Evolutionary conservation across 1,284 basidiomycete species (phyloP).

Genomic region (Trichosporon ovoides): DNA sequence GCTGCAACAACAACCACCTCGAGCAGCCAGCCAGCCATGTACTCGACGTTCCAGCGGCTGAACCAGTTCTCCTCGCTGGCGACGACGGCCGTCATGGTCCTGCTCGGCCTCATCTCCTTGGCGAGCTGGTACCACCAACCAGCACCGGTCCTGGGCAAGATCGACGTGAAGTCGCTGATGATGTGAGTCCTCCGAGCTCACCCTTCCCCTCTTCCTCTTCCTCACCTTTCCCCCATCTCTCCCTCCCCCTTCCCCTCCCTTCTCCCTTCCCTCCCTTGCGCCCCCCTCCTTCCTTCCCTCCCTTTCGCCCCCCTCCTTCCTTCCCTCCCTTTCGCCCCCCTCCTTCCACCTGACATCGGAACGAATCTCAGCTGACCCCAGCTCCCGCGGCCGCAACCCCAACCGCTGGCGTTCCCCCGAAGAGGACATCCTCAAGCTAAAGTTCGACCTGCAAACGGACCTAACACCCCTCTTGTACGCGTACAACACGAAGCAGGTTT

Average conservation of each 20-base stretch:
- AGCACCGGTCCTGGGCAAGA: conserved; percentile 27
- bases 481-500: conserved; percentile 52
- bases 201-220: too few relatives aligned
- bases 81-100: conserved; percentile 45
- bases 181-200: conserved; percentile 32
- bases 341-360: too few relatives aligned
- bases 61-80: conserved; percentile 47
- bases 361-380: conserved; percentile 13
- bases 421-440: conserved; percentile 44
- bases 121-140: conserved; percentile 41
- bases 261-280: too few relatives aligned
- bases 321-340: not conserved
- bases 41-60: conserved; percentile 45
- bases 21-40: conserved; percentile 28
- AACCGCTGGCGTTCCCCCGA: conserved; percentile 34
- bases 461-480: conserved; percentile 44
- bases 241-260: too few relatives aligned
- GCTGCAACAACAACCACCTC: not conserved
- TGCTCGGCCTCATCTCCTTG: conserved; percentile 45
- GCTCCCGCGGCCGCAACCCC: conserved; percentile 33
- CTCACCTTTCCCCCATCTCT: too few relatives aligned
- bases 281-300: not conserved
- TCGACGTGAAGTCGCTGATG: conserved; percentile 43
- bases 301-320: not conserved
- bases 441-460: conserved; percentile 48